phyloP scores from a whole-genome alignment of 2,329 filamentous ascomycete species.

The Trichocomaceae sp. region DNA sequence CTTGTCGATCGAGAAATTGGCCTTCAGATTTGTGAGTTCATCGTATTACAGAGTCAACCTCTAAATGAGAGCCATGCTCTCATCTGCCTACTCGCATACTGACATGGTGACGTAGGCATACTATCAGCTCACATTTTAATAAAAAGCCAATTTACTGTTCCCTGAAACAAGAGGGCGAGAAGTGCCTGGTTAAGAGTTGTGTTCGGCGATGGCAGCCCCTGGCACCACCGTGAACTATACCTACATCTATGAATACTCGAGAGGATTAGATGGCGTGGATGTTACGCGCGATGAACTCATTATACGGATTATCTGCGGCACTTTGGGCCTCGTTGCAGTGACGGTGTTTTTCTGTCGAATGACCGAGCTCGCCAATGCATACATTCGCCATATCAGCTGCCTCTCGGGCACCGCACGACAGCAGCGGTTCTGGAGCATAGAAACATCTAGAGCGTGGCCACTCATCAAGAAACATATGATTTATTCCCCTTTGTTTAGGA shows the following conservation, averaged over 20 bases:
- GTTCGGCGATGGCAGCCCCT: constrained; percentile 13
- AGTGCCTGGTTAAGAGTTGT: neutral
- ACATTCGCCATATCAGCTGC: constrained; percentile 40
- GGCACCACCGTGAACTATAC: constrained; percentile 28
- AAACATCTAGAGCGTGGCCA: constrained; percentile 37
- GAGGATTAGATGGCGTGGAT: constrained; percentile 35
- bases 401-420: constrained; percentile 30
- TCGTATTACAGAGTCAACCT: neutral
- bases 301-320: constrained; percentile 35
- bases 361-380: constrained; percentile 38
- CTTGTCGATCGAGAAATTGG: neutral
- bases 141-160: neutral
- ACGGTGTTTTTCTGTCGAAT: constrained; percentile 36
- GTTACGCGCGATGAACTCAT: constrained; percentile 35
- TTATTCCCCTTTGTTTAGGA: constrained; percentile 62
- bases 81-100: constrained; percentile 4
- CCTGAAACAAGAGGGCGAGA: neutral
- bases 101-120: constrained; percentile 10
- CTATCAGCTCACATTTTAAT: neutral
- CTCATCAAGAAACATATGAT: constrained; percentile 42
- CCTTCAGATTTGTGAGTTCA: constrained; percentile 2
- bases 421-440: constrained; percentile 42
- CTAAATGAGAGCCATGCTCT: constrained; percentile 2
- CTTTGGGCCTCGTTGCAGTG: constrained; percentile 29
- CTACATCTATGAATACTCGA: constrained; percentile 36